These are phyloP conservation scores for Atkinsonella texensis DNA, from an alignment of 2,329 filamentous ascomycete genomes.

Conservation along the genomic window DNA sequence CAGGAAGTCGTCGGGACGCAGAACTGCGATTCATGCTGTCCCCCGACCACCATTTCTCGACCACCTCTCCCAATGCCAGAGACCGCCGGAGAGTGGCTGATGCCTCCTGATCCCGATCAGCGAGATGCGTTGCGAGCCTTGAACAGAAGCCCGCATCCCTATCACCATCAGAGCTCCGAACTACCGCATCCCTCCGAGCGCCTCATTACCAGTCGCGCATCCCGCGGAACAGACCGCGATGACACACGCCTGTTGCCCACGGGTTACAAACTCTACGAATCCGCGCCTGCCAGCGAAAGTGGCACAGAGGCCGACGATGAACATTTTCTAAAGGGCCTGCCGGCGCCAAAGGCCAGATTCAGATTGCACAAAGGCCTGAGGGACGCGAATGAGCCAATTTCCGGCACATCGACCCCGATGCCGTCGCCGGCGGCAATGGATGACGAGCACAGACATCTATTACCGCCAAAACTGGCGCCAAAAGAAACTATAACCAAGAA, in stretches of 20 bases:
- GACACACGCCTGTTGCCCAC: constrained; percentile 14
- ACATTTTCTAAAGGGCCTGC: constrained; percentile 72
- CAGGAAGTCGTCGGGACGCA: neutral
- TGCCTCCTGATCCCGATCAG: constrained; percentile 22
- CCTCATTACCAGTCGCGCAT: constrained; percentile 12
- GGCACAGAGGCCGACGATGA: constrained; percentile 95
- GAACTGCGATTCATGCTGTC: constrained; percentile 4
- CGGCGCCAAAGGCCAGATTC: constrained; percentile 58
- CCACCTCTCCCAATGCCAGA: constrained; percentile 29
- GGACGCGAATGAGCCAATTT: constrained; percentile 42
- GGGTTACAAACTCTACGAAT: constrained; percentile 30
- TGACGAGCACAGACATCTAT: constrained; percentile 22
- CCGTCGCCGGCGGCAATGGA: constrained; percentile 35
- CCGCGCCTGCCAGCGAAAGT: constrained; percentile 65
- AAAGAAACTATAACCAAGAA: constrained; percentile 11
- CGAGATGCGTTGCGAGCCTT: constrained; percentile 33
- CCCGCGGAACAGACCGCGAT: constrained; percentile 8
- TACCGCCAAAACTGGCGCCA: constrained; percentile 10
- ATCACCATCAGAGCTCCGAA: constrained; percentile 47
- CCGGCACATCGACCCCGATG: constrained; percentile 43
- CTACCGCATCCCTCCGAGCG: constrained; percentile 38
- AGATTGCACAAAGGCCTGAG: constrained; percentile 68
- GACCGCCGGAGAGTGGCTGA: constrained; percentile 22
- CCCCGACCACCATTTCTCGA: constrained; percentile 15
- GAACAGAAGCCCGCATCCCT: constrained; percentile 56